Base-by-base conservation (phyloP, 139 green algal genomes). In the Chlorella sp. region DNA sequence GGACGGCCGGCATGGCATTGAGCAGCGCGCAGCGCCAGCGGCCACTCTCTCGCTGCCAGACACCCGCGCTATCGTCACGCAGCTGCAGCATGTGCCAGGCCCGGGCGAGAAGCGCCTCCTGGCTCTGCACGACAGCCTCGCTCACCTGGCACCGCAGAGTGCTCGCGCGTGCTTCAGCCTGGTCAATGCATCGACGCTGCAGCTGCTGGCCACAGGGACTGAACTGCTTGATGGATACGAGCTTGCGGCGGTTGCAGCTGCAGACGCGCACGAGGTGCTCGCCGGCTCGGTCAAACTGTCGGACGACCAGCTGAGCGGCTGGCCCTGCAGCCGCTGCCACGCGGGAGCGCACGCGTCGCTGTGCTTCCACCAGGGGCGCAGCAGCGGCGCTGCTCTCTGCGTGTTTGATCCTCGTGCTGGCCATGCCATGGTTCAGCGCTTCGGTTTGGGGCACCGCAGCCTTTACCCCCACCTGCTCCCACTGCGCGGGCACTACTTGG, bases 331-430 rank as follows among this genome's bases (percentile, higher is more conserved):
- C 35, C 79, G 74, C 42, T 84, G 71, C 70, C 31, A n/a, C 6
- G 25, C 31, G 7, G 63, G 21, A 33, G 29, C 74, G 11, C 81
- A 51, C 15, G 53, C 73, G 1, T 74, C 73, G 2, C 58, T 87
- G 11, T 89, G 84, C 79, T 70, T 71, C 60, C 84, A 89, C 79
- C 84, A 89, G 77, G 31, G 33, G 41, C 58, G 21, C 51, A 43
- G n/a, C n/a, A 35, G 33, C 12, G 8, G 9, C 27, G 60, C 77
- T 9, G 74, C 64, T 17, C 67, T 82, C 15, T 73, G 64, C 51
- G 8, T 71, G 38, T 76, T 82, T 59, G 76, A 82, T 40, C 25
- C 33, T 27, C 55, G 66, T 7, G 29, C 76, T 3, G 1, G 31
- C 14, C 33, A 9, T 8, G 35, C 29, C 36, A 71, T 86, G 50